Evolutionary conservation across 345 rosid genomes (phyloP).

Genomic region (Eucalyptus curtisii): DNA sequence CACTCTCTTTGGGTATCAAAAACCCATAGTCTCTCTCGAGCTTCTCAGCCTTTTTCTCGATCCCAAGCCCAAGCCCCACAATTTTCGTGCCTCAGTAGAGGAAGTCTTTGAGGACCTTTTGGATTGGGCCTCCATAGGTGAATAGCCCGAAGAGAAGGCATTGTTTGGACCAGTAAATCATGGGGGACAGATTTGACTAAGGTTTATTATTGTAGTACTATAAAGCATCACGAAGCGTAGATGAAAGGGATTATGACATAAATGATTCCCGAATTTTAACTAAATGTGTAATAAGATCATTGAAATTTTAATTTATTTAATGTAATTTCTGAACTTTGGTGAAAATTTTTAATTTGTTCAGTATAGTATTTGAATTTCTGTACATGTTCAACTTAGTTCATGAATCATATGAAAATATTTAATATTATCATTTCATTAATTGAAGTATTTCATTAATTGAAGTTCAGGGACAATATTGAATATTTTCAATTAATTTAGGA

Average conservation of each 20-base stretch:
- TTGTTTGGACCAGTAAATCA: neutral
- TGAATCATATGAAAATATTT: accelerated
- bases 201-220: accelerated
- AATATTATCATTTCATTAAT: accelerated
- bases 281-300: accelerated
- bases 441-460: no score
- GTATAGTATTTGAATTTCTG: accelerated
- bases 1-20: neutral
- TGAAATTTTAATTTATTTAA: no score
- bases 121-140: neutral
- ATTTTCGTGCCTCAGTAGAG: neutral
- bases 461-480: no score
- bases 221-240: neutral
- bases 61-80: neutral
- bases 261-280: accelerated
- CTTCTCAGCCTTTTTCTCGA: neutral
- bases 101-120: neutral
- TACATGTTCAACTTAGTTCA: no score
- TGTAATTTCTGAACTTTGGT: accelerated
- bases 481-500: no score
- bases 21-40: neutral
- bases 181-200: accelerated
- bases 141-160: neutral
- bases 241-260: neutral
- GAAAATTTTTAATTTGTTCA: no score